These are phyloP conservation scores for Phlyctochytrium arcticum DNA, from an alignment of 192 early-diverging fungal genomes.

Conservation along the genomic window DNA sequence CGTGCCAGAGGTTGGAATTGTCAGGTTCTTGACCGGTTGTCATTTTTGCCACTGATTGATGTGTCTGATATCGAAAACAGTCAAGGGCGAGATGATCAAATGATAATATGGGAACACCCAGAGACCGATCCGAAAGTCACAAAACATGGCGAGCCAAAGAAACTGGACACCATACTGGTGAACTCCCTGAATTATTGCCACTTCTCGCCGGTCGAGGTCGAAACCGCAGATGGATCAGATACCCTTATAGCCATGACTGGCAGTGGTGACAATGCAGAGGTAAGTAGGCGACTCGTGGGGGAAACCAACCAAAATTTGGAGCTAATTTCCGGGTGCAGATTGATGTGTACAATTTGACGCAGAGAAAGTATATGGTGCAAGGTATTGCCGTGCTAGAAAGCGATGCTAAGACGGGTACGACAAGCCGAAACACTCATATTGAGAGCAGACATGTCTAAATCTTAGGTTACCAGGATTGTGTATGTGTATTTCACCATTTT, in stretches of 20 bases:
- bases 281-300: neutral
- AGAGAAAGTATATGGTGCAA: neutral
- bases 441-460: neutral
- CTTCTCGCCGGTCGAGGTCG: neutral
- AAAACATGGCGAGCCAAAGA: neutral
- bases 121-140: no score
- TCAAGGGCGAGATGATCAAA: constrained; percentile 26
- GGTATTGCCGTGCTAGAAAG: constrained; percentile 9
- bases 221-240: neutral
- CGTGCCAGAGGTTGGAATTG: neutral
- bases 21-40: neutral
- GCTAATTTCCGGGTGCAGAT: neutral
- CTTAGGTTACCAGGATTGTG: constrained; percentile 7
- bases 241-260: constrained; percentile 9
- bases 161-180: constrained; percentile 13
- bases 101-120: constrained; percentile 14
- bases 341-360: constrained; percentile 17
- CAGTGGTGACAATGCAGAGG: constrained; percentile 13
- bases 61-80: neutral
- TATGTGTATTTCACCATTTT: constrained; percentile 20
- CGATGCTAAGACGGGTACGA: constrained; percentile 10
- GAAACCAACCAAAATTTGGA: neutral
- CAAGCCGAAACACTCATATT: neutral
- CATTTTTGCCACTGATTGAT: neutral
- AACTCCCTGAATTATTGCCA: constrained; percentile 27